Evolutionary conservation across 2,329 filamentous ascomycete species (phyloP).

Genomic region (Xylariaceae sp.): DNA sequence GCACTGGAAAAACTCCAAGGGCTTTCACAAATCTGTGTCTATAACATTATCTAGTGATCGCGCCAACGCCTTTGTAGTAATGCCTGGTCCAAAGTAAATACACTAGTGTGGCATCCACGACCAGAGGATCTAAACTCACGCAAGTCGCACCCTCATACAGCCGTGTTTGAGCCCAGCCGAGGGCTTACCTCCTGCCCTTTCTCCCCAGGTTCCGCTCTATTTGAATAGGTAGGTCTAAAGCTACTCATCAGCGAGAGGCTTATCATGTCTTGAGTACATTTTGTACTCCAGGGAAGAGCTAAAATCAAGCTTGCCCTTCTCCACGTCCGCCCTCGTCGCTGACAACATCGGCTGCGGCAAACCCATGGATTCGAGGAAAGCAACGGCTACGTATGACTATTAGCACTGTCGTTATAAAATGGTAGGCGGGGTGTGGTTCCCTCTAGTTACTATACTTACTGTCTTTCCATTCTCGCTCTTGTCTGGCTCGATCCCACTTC

Average conservation of each 20-base stretch:
- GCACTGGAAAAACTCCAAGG: too few species aligned
- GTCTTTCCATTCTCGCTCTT: constrained; percentile 82
- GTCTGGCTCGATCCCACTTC: constrained; percentile 74
- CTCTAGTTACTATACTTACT: constrained; percentile 53
- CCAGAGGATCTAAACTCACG: too few species aligned
- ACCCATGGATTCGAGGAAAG: constrained; percentile 69
- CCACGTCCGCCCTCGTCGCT: constrained; percentile 64
- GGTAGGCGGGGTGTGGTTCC: too few species aligned
- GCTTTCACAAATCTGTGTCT: too few species aligned
- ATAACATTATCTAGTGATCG: too few species aligned
- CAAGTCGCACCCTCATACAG: too few species aligned
- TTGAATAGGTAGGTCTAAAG: not conserved
- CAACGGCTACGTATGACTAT: constrained; percentile 50
- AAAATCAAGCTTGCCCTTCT: constrained; percentile 64
- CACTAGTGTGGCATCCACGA: too few species aligned
- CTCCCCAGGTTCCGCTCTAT: too few species aligned
- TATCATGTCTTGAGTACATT: constrained; percentile 66
- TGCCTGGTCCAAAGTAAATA: too few species aligned
- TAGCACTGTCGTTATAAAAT: constrained; percentile 10
- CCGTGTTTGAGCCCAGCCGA: too few species aligned
- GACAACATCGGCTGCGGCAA: constrained; percentile 65
- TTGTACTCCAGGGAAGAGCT: constrained; percentile 63
- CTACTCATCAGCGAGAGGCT: constrained; percentile 50
- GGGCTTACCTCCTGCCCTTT: too few species aligned
- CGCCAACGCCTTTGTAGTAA: too few species aligned